Evolutionary conservation across 495 filamentous ascomycete species (phyloP).

Genomic region (Penicillium silybi): DNA sequence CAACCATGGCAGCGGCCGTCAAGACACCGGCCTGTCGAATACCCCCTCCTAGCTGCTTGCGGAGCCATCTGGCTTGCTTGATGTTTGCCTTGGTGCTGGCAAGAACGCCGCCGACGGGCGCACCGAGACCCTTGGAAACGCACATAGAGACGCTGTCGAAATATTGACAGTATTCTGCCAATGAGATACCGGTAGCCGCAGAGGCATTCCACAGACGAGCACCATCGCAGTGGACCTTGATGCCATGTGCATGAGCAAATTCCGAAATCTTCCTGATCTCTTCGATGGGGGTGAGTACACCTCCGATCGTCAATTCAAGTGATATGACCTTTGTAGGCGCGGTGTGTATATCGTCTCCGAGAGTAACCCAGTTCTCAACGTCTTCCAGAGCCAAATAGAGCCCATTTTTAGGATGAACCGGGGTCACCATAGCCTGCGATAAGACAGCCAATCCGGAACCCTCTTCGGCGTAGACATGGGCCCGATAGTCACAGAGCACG

Average conservation of each 20-base stretch:
- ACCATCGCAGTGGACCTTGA: constrained; percentile 34
- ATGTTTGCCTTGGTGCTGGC: constrained; percentile 13
- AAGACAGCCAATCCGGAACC: constrained; percentile 65
- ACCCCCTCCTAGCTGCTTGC: constrained; percentile 24
- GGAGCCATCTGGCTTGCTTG: constrained; percentile 18
- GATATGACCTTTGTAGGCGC: constrained; percentile 31
- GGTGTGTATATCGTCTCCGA: constrained; percentile 32
- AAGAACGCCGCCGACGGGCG: constrained; percentile 23
- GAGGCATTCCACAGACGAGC: constrained; percentile 32
- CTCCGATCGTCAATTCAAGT: constrained; percentile 32
- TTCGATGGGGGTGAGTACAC: constrained; percentile 27
- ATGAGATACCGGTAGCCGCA: constrained; percentile 16
- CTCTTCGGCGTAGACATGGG: constrained; percentile 66
- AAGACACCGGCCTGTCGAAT: constrained; percentile 27
- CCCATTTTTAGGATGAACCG: constrained; percentile 58
- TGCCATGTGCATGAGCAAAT: constrained; percentile 24
- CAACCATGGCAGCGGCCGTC: constrained; percentile 22
- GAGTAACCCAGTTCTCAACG: constrained; percentile 46
- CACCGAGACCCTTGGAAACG: constrained; percentile 26
- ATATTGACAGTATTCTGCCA: constrained; percentile 17
- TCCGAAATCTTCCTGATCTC: constrained; percentile 28
- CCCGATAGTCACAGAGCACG: constrained; percentile 63
- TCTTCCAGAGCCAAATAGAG: constrained; percentile 67
- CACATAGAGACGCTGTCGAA: constrained; percentile 28
- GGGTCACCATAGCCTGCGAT: constrained; percentile 55